Base-by-base conservation (phyloP, 305 asterid species). In the Fraxinus paxiana region DNA sequence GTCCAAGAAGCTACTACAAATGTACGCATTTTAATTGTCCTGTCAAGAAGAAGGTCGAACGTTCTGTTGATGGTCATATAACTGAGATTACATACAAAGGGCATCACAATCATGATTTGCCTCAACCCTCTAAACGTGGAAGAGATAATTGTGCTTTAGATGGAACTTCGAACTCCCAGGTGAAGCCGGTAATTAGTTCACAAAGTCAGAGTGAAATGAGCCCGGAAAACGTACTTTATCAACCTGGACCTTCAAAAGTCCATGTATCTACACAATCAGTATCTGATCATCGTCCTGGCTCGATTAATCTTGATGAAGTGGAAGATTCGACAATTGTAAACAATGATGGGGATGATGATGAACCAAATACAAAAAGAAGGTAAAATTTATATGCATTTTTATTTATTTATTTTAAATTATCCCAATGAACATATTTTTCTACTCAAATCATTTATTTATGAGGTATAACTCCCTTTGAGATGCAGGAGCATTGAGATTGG, bases 71-170 rank as follows among this genome's bases (percentile, higher is more conserved):
- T 86, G 98, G 99, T 17, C 94, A 84, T 54, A 79, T 94, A 56
- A 90, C 92, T n/a, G 96, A 91, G 89, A 92, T 94, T 81, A 88
- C 93, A 3, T 96, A 96, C 81, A 96, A 91, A 83, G 98, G 98
- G 65, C 88, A 89, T 82, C 99, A 96, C 77, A 93, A 89, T 76
- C 99, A 96, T 38, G 92, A 87, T 28, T 89, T 87, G 2, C 97
- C 97, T 79, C 94, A 79, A 33, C 81, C 90, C 72, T 87, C 54
- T 83, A 86, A 84, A 83, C 88, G 92, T 34, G 88, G 86, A 4
- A 92, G 86, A 83, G 94, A 89, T 82, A 75, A 74, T 65, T 84
- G 82, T 43, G 77, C 76, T n/a, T 30, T 30, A 35, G 89, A 83
- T 61, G 80, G 78, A 83, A 65, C 81, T 2, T 43, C 24, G 2